Base-by-base conservation (phyloP, 1,284 basidiomycete species). In the Cryptococcus floricola region DNA sequence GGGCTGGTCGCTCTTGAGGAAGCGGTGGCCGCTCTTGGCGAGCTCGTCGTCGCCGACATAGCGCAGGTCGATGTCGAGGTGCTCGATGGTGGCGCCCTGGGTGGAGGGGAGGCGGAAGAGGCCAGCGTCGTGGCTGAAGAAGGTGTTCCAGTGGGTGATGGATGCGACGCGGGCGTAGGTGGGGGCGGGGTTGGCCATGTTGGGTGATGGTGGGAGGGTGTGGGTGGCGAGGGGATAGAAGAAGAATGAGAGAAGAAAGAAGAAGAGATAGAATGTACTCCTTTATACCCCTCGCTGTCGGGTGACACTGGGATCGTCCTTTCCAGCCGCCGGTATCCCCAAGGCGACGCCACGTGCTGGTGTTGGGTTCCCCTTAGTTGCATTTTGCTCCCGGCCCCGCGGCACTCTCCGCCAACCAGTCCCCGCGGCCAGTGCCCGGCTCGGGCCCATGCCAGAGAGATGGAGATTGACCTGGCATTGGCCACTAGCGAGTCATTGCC, bases 31-130 rank as follows among this genome's bases (percentile, higher is more conserved):
- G 39, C 19, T 18, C 31, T 34, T 34, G 12, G 47, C 27, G 25
- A 46, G 19, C 18, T 51, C 53, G 14, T 57, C 53, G 51, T 64
- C 58, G 28, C 60, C 55, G 50, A 72, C 63, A 53, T 62, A 70
- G n/a, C 70, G 63, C n/a, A 72, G 58, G 51, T 72, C 70, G 42
- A 72, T 67, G 46, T 72, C 70, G 54, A 72, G 63, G 54, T 70
- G 68, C 43, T 67, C 59, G 54, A 72, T 68, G 16, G 57, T 52
- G 12, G 58, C 48, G 12, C 67, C 67, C n/a, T 60, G 43, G 12
- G 41, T 52, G 19, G 54, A 59, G 4, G 70, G 62, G 16, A 54
- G 49, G 14, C 70, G 62, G 54, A 70, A 70, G 41, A 65, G 48
- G 18, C 70, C 70, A 28, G 42, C 37, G 12, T 52, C 53, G 18